Evolutionary conservation across 2,329 filamentous ascomycete genomes (phyloP).

Genomic region (Elsinoe fawcettii): DNA sequence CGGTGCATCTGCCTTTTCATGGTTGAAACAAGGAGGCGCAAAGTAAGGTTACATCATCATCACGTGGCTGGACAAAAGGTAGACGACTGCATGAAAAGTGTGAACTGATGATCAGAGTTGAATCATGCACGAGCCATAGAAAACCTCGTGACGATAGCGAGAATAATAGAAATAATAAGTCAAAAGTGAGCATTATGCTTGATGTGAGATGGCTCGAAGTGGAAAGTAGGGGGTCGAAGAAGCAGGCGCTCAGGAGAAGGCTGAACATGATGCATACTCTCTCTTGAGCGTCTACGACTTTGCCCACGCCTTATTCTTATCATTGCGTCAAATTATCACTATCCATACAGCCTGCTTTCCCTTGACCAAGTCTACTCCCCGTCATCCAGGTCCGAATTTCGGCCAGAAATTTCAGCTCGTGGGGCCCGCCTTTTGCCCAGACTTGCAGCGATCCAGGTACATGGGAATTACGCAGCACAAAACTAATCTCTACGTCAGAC

Average conservation of each 20-base stretch:
- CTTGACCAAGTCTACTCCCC: neutral
- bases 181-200: neutral
- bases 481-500: slow-evolving; percentile 10
- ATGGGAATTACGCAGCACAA: neutral
- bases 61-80: neutral
- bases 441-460: slow-evolving; percentile 5
- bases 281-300: no score
- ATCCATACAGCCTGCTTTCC: neutral
- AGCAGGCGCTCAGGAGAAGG: slow-evolving; percentile 3
- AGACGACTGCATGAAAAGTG: neutral
- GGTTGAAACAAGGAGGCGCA: slow-evolving; percentile 55
- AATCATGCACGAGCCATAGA: neutral
- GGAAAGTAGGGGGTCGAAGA: neutral
- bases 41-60: slow-evolving; percentile 9
- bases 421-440: neutral
- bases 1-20: slow-evolving; percentile 87
- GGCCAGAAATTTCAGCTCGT: slow-evolving; percentile 9
- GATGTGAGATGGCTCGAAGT: neutral
- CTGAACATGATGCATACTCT: neutral
- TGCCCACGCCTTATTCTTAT: no score
- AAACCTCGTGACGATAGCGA: neutral
- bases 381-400: neutral
- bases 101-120: neutral
- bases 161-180: neutral
- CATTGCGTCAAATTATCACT: no score